Evolutionary conservation across 345 rosid species (phyloP).

Genomic region (Passiflora organensis): DNA sequence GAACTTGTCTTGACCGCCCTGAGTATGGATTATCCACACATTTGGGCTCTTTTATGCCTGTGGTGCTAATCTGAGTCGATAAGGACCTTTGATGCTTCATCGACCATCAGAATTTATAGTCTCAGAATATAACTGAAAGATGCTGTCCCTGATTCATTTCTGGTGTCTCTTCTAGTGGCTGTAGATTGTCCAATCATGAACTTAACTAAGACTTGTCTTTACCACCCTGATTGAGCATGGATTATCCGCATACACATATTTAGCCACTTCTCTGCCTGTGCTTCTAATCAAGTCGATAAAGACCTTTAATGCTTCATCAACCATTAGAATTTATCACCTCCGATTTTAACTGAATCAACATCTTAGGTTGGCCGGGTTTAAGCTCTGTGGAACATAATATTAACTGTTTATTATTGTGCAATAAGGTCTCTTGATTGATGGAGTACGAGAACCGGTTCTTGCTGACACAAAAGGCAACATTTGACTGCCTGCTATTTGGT

Average conservation of each 20-base stretch:
- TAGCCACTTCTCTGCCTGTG: conserved; percentile 18
- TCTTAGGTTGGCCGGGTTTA: conserved; percentile 15
- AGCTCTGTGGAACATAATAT: conserved; percentile 11
- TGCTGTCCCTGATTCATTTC: neutral
- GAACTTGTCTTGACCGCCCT: conserved; percentile 13
- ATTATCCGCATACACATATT: conserved; percentile 18
- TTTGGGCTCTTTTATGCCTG: conserved; percentile 17
- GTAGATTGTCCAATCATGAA: conserved; percentile 28
- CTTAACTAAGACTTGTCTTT: conserved; percentile 12
- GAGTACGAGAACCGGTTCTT: conserved; percentile 20
- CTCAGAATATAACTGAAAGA: conserved; percentile 21
- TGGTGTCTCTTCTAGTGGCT: conserved; percentile 12
- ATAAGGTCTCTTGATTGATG: conserved; percentile 29
- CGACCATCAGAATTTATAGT: conserved; percentile 13
- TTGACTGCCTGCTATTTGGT: conserved; percentile 32
- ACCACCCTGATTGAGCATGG: conserved; percentile 10
- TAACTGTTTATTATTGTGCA: conserved; percentile 17
- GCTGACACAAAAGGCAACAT: conserved; percentile 21
- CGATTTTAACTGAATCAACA: conserved; percentile 21
- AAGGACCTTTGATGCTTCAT: conserved; percentile 1
- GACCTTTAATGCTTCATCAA: conserved; percentile 4
- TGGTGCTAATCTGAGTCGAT: conserved; percentile 21
- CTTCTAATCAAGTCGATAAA: conserved; percentile 16
- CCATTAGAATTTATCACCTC: conserved; percentile 10
- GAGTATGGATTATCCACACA: conserved; percentile 14